phyloP scores from a whole-genome alignment of 2,329 filamentous ascomycete species.

The Colletotrichum scovillei region DNA sequence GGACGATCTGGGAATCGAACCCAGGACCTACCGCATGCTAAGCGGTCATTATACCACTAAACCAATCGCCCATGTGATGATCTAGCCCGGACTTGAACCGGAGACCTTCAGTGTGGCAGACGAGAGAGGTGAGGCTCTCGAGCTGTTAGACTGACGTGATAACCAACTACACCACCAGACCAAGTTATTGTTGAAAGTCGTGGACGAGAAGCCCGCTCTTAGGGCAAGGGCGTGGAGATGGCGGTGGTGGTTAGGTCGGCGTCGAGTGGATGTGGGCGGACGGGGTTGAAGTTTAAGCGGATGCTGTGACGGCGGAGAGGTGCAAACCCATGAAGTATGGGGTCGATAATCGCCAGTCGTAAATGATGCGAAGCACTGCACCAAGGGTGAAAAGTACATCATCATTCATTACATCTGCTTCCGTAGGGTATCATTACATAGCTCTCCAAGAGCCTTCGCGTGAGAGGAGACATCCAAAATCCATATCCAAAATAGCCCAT shows the following conservation, averaged over 20 bases:
- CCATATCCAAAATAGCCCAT: neutral
- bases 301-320: slow-evolving; percentile 11
- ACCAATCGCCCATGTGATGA: slow-evolving; percentile 29
- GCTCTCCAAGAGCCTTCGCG: neutral
- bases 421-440: slow-evolving; percentile 31
- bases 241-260: no score
- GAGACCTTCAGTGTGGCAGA: slow-evolving; percentile 33
- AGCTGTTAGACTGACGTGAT: slow-evolving; percentile 60
- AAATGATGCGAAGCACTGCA: rapidly evolving
- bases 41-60: slow-evolving; percentile 35
- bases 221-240: no score
- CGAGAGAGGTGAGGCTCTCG: neutral
- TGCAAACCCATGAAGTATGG: slow-evolving; percentile 25
- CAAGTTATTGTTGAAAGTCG: neutral
- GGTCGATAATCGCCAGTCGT: neutral
- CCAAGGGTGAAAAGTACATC: neutral
- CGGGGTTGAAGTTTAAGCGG: no score
- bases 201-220: no score
- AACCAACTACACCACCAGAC: slow-evolving; percentile 54
- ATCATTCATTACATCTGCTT: slow-evolving; percentile 26
- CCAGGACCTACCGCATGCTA: slow-evolving; percentile 33
- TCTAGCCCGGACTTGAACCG: slow-evolving; percentile 35
- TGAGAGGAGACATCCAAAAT: slow-evolving; percentile 21
- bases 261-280: no score
- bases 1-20: slow-evolving; percentile 35